Conservation (phyloP, 495 filamentous ascomycete species). For the Rusavskia elegans region DNA sequence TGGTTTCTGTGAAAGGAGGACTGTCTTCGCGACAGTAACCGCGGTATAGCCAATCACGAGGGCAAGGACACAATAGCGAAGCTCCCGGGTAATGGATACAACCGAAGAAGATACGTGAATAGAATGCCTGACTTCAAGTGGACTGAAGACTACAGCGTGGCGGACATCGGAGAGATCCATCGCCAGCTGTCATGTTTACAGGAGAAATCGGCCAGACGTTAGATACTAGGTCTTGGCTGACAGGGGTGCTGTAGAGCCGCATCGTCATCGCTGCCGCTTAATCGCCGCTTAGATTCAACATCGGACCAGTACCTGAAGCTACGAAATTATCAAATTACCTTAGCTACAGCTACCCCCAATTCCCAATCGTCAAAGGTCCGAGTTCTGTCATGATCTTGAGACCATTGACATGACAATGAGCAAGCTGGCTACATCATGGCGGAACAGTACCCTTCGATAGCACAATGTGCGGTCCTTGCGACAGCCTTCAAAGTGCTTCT, state of each 20-base stretch:
- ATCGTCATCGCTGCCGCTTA: not conserved
- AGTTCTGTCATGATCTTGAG: not conserved
- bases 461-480: constrained; percentile 74
- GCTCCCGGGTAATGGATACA: constrained; percentile 27
- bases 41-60: constrained; percentile 34
- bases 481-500: constrained; percentile 86
- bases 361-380: too few relatives aligned
- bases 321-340: too few relatives aligned
- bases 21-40: constrained; percentile 23
- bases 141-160: constrained; percentile 29
- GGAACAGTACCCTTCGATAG: constrained; percentile 67
- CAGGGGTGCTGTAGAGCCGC: not conserved
- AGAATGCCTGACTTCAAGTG: constrained; percentile 28
- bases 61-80: constrained; percentile 31
- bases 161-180: constrained; percentile 37
- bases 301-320: too few relatives aligned
- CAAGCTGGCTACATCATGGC: constrained; percentile 40
- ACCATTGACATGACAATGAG: not conserved
- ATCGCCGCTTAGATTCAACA: not conserved
- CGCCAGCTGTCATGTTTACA: constrained; percentile 1
- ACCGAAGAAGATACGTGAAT: constrained; percentile 31
- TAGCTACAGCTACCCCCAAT: too few relatives aligned
- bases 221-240: not conserved
- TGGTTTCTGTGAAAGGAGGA: constrained; percentile 8
- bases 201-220: not conserved